A percentile compares a stretch with the other conserved stretches of the same genome.
Evolutionary conservation across 2,329 filamentous ascomycete species (phyloP).

Genomic region (Pseudogymnoascus sp.): DNA sequence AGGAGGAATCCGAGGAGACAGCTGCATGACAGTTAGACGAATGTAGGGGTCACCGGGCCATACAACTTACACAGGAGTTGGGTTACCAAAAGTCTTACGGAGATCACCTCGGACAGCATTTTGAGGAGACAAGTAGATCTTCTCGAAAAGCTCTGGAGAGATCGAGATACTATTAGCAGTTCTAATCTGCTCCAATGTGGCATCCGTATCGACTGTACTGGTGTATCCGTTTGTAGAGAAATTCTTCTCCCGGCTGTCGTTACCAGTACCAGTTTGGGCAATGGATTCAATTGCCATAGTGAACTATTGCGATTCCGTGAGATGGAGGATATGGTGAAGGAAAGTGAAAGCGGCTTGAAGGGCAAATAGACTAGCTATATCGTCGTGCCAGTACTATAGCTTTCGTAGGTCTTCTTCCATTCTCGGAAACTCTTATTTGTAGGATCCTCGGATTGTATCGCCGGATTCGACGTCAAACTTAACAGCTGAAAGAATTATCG

Average conservation of each 20-base stretch:
- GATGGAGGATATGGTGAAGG: background rate
- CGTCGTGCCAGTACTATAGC: background rate
- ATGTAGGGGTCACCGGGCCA: too few species aligned
- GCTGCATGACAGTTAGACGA: too few species aligned
- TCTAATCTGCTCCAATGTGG: constrained; percentile 16
- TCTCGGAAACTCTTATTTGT: background rate
- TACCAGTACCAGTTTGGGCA: background rate
- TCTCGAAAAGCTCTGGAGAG: constrained; percentile 53
- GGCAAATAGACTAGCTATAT: background rate
- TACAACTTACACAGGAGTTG: constrained; percentile 46
- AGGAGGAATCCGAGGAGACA: too few species aligned
- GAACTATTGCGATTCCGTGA: background rate
- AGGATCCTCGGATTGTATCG: background rate
- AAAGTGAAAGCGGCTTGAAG: background rate
- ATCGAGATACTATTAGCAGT: constrained; percentile 43
- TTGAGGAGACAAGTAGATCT: constrained; percentile 52
- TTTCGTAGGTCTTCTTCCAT: background rate
- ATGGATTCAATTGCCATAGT: background rate
- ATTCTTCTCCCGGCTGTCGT: background rate
- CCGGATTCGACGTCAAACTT: background rate
- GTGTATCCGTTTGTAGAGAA: background rate
- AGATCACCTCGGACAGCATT: constrained; percentile 46
- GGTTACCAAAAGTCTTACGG: constrained; percentile 52
- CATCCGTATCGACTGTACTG: background rate
- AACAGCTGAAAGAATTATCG: background rate